Conservation (phyloP, 495 filamentous ascomycete species). For the Astrothelium subdiscretum region DNA sequence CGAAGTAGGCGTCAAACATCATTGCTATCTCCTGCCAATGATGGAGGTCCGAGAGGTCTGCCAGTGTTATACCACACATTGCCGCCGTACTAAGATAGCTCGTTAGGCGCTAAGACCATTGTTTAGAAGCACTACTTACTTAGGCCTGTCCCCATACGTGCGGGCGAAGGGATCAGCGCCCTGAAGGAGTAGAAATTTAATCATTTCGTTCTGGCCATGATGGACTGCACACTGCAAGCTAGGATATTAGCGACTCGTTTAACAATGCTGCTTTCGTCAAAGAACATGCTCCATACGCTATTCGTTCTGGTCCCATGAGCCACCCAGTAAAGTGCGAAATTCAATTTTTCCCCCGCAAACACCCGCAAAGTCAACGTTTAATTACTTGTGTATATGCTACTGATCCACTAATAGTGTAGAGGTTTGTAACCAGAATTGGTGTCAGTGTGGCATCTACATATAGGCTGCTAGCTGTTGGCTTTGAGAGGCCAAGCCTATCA, state of each 20-base stretch:
- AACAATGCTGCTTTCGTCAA: not conserved
- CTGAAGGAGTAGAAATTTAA: conserved; percentile 3
- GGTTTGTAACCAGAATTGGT: not conserved
- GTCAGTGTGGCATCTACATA: not conserved
- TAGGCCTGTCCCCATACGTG: not conserved
- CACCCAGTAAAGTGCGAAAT: not conserved
- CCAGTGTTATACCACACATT: not conserved
- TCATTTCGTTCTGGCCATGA: not conserved
- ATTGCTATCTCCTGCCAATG: conserved; percentile 2
- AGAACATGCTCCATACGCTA: not conserved
- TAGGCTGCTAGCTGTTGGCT: not conserved
- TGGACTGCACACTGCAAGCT: not conserved
- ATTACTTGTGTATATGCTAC: not conserved
- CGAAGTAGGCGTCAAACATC: conserved; percentile 2
- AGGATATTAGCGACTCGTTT: not conserved
- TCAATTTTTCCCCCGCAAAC: not conserved
- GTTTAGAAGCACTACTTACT: conserved; percentile 1
- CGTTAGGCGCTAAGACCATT: not conserved
- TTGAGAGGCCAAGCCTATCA: not conserved
- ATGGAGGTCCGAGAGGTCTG: not conserved
- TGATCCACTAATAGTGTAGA: not conserved
- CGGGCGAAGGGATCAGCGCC: not conserved
- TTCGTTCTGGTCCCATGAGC: not conserved
- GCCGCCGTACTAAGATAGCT: not conserved
- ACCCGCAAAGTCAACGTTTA: not conserved